Conservation (phyloP, 495 filamentous ascomycete species). For the Penicillium riverlandense region DNA sequence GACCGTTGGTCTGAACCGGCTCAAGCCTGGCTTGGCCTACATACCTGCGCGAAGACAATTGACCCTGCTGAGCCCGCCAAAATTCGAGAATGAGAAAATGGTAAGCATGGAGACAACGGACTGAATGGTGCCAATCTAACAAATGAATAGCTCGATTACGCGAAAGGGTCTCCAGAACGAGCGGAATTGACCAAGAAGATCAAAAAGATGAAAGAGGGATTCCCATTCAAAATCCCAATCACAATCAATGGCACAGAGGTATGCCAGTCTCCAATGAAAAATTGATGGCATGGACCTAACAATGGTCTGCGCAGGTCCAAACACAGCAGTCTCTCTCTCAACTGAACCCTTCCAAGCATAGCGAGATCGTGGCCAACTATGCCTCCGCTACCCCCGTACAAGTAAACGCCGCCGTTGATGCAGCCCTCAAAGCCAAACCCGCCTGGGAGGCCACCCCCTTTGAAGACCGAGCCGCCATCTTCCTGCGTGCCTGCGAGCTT, state of each 20-base stretch:
- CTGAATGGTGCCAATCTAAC: not conserved
- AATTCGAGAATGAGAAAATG: conserved; percentile 27
- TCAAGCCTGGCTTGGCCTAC: not conserved
- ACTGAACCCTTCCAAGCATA: conserved; percentile 66
- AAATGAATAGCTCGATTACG: conserved; percentile 15
- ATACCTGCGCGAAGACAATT: conserved; percentile 4
- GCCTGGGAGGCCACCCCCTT: conserved; percentile 79
- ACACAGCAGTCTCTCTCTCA: conserved; percentile 34
- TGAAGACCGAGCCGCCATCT: conserved; percentile 80
- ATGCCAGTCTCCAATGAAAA: not conserved
- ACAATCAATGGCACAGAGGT: conserved; percentile 20
- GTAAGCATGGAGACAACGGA: not conserved
- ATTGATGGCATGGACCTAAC: not conserved
- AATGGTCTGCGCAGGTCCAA: conserved; percentile 3
- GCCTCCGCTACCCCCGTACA: conserved; percentile 60
- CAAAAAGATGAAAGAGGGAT: conserved; percentile 17
- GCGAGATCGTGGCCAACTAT: conserved; percentile 60
- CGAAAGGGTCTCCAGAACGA: conserved; percentile 22
- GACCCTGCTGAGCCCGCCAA: conserved; percentile 21
- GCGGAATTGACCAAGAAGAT: conserved; percentile 17
- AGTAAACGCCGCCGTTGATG: conserved; percentile 65
- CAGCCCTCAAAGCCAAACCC: conserved; percentile 72
- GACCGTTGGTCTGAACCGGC: not conserved
- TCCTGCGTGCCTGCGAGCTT: conserved; percentile 84
- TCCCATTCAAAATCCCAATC: conserved; percentile 23